Conservation (phyloP, 805 yeast species). For the Wickerhamiella occidentalis region DNA sequence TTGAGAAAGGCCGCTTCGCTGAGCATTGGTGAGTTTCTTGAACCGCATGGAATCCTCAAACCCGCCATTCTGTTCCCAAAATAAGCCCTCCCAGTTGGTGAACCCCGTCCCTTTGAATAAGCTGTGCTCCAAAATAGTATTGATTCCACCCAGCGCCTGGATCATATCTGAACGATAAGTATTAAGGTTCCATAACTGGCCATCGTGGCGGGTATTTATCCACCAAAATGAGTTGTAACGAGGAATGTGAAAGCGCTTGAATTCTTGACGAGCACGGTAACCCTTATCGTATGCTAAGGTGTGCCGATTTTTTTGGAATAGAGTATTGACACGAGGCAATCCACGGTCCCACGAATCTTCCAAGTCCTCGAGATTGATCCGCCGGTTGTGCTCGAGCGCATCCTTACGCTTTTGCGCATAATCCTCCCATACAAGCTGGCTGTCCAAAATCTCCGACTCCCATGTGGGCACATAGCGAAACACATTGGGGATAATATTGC, state of each 20-base stretch:
- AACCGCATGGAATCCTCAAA: slow-evolving; percentile 93
- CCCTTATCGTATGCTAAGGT: slow-evolving; percentile 93
- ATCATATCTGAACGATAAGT: slow-evolving; percentile 92
- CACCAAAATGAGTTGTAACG: slow-evolving; percentile 91
- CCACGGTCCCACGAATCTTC: slow-evolving; percentile 97
- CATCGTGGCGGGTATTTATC: slow-evolving; percentile 89
- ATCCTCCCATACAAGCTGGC: slow-evolving; percentile 96
- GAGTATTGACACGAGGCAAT: slow-evolving; percentile 85
- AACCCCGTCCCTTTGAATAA: slow-evolving; percentile 94
- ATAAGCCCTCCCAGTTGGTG: slow-evolving; percentile 95
- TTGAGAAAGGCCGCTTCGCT: slow-evolving; percentile 91
- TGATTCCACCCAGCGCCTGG: slow-evolving; percentile 95
- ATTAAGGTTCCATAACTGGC: slow-evolving; percentile 86
- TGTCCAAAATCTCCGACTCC: slow-evolving; percentile 92
- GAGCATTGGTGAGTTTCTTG: slow-evolving; percentile 93
- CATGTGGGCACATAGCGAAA: slow-evolving; percentile 88
- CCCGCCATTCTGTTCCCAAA: slow-evolving; percentile 97
- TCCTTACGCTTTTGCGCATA: slow-evolving; percentile 82
- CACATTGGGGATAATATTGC: slow-evolving; percentile 73
- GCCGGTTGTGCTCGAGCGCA: slow-evolving; percentile 71
- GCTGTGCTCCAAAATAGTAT: slow-evolving; percentile 89
- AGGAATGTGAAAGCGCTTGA: slow-evolving; percentile 57
- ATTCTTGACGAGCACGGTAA: slow-evolving; percentile 70
- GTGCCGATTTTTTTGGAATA: slow-evolving; percentile 90
- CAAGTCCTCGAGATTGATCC: slow-evolving; percentile 82